Conservation (phyloP, 768 basidiomycete species). For the Strobilomyces echinocephalus region DNA sequence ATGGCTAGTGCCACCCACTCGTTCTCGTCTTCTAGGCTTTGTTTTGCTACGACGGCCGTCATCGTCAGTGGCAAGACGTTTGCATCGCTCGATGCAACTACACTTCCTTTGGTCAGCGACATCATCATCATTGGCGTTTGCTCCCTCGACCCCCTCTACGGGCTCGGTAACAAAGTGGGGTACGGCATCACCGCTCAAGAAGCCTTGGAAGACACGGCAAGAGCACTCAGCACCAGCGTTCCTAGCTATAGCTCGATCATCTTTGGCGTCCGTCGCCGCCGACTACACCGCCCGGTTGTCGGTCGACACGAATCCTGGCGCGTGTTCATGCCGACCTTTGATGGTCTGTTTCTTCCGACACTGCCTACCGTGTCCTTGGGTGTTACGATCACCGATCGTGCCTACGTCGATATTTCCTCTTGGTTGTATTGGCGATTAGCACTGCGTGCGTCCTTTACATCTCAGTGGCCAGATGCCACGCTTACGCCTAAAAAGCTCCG, state of each 20-base stretch:
- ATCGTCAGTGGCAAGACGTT: slow-evolving; percentile 52
- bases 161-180: slow-evolving; percentile 41
- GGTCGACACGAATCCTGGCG: slow-evolving; percentile 35
- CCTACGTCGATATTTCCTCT: slow-evolving; percentile 38
- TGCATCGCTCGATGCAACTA: slow-evolving; percentile 41
- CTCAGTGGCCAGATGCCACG: neutral
- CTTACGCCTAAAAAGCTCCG: slow-evolving; percentile 21
- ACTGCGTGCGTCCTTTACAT: slow-evolving; percentile 37
- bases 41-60: slow-evolving; percentile 45
- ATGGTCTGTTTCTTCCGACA: slow-evolving; percentile 47
- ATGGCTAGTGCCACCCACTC: neutral
- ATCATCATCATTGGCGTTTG: slow-evolving; percentile 44
- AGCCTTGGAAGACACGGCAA: too few species aligned
- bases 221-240: too few species aligned
- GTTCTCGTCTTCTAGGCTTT: slow-evolving; percentile 29
- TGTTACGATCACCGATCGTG: slow-evolving; percentile 35
- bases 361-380: slow-evolving; percentile 35
- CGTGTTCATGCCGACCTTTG: slow-evolving; percentile 42
- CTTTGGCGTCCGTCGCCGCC: slow-evolving; percentile 49
- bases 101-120: slow-evolving; percentile 41
- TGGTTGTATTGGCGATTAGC: slow-evolving; percentile 41
- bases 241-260: slow-evolving; percentile 49
- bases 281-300: slow-evolving; percentile 53
- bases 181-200: slow-evolving; percentile 42
- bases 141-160: too few species aligned